phyloP scores from a whole-genome alignment of 2,329 filamentous ascomycete genomes.

The Ophiostoma piceae region DNA sequence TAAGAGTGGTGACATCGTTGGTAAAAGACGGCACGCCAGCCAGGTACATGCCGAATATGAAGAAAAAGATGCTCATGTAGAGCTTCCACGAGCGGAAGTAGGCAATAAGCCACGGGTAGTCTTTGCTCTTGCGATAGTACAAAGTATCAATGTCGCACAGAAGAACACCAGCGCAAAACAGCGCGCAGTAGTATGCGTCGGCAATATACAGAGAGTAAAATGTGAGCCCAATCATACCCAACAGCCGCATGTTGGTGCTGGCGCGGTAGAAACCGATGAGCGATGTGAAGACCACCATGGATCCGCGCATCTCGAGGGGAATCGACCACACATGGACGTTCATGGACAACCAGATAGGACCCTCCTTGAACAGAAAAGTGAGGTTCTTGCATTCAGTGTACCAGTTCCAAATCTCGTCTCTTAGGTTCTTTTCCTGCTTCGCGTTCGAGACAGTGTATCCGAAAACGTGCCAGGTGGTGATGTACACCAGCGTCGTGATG shows the following conservation, averaged over 20 bases:
- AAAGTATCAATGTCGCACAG: slow-evolving; percentile 58
- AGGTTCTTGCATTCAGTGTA: slow-evolving; percentile 61
- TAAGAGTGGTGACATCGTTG: slow-evolving; percentile 44
- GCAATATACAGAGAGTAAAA: slow-evolving; percentile 63
- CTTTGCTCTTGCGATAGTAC: slow-evolving; percentile 36
- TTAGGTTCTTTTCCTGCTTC: slow-evolving; percentile 38
- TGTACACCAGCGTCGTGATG: slow-evolving; percentile 48
- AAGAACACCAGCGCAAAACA: slow-evolving; percentile 58
- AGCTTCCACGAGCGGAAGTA: slow-evolving; percentile 45
- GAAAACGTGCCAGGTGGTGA: slow-evolving; percentile 50
- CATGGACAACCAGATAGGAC: slow-evolving; percentile 53
- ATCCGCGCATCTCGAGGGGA: slow-evolving; percentile 59
- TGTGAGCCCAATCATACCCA: slow-evolving; percentile 48
- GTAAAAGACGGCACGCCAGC: slow-evolving; percentile 55
- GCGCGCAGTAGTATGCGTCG: slow-evolving; percentile 58
- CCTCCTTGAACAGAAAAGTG: slow-evolving; percentile 59
- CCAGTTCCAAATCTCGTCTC: slow-evolving; percentile 47
- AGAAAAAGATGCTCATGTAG: slow-evolving; percentile 48
- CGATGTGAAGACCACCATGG: slow-evolving; percentile 56
- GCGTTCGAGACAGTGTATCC: slow-evolving; percentile 41
- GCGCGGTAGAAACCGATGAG: slow-evolving; percentile 53
- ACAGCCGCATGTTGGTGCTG: slow-evolving; percentile 50
- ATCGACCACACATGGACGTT: slow-evolving; percentile 61
- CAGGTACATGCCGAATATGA: slow-evolving; percentile 51
- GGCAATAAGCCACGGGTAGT: slow-evolving; percentile 47